Percentiles rank a stretch among this genome's conserved stretches.
Evolutionary conservation across 768 basidiomycete species (phyloP).

Genomic region (Hygrocybe coccinea): DNA sequence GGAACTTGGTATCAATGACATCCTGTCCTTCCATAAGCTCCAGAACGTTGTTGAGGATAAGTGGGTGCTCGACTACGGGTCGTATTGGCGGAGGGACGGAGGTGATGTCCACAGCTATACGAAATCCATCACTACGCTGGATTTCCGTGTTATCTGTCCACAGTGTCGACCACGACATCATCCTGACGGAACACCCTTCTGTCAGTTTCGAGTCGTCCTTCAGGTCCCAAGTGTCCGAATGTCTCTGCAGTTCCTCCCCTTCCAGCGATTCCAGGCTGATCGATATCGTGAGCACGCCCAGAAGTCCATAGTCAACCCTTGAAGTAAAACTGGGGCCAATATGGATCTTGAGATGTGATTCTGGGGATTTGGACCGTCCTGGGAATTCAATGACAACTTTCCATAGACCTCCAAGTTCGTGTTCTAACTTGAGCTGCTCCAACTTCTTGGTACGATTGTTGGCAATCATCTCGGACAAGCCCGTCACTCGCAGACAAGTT

Average conservation of each 20-base stretch:
- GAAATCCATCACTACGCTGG: conserved; percentile 1
- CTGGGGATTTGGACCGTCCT: no score
- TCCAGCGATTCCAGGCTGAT: conserved; percentile 2
- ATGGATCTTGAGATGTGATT: background rate
- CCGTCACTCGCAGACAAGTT: no score
- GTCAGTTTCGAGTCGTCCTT: background rate
- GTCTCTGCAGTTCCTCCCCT: background rate
- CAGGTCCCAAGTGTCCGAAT: background rate
- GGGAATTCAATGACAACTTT: no score
- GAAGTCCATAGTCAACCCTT: background rate
- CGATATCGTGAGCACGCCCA: background rate
- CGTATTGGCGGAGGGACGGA: background rate
- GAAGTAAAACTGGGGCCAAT: background rate
- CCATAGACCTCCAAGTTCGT: no score
- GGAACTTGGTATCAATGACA: conserved; percentile 8
- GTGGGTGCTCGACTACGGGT: background rate
- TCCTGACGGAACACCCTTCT: background rate
- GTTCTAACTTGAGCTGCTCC: no score
- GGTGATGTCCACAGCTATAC: background rate
- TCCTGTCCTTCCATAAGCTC: conserved; percentile 3
- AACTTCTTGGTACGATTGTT: no score
- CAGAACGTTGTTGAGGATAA: background rate
- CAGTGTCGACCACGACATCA: background rate
- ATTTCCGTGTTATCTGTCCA: conserved; percentile 6
- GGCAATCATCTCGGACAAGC: no score